These are phyloP conservation scores for Colletotrichum sp. DNA, from an alignment of 2,329 filamentous ascomycete genomes.

Conservation along the genomic window DNA sequence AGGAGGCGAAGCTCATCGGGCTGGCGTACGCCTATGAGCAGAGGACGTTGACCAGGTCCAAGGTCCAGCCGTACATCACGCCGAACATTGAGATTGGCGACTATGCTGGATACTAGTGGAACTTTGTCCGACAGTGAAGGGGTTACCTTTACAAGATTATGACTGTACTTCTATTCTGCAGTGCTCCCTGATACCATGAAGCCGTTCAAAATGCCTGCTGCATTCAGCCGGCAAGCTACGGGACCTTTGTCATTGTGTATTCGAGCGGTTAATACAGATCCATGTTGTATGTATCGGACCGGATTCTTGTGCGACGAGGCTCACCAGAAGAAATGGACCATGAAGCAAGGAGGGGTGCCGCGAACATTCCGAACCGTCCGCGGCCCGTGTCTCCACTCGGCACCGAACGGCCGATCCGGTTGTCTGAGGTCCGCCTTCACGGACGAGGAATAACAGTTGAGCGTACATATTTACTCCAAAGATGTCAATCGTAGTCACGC, in stretches of 20 bases:
- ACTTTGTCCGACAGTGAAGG: neutral
- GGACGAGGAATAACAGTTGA: neutral
- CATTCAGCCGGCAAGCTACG: neutral
- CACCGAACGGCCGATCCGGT: neutral
- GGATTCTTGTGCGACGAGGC: neutral
- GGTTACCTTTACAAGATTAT: neutral
- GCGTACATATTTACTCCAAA: neutral
- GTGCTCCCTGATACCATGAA: neutral
- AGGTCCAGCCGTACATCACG: constrained; percentile 30
- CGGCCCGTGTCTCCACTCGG: neutral
- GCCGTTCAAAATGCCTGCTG: neutral
- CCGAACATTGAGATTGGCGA: constrained; percentile 37
- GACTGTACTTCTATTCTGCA: neutral
- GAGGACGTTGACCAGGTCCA: constrained; percentile 41
- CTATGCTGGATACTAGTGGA: constrained; percentile 10
- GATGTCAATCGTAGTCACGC: neutral
- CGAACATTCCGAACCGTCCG: neutral
- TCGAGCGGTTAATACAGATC: neutral
- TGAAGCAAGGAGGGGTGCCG: neutral
- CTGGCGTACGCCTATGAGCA: constrained; percentile 75
- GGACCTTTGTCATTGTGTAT: neutral
- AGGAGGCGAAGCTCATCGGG: constrained; percentile 64
- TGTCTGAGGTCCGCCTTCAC: neutral
- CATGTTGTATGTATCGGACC: fast-evolving
- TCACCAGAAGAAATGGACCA: neutral